Conservation (phyloP, 2,329 filamentous ascomycete genomes). For the Acephala macrosclerotiorum region DNA sequence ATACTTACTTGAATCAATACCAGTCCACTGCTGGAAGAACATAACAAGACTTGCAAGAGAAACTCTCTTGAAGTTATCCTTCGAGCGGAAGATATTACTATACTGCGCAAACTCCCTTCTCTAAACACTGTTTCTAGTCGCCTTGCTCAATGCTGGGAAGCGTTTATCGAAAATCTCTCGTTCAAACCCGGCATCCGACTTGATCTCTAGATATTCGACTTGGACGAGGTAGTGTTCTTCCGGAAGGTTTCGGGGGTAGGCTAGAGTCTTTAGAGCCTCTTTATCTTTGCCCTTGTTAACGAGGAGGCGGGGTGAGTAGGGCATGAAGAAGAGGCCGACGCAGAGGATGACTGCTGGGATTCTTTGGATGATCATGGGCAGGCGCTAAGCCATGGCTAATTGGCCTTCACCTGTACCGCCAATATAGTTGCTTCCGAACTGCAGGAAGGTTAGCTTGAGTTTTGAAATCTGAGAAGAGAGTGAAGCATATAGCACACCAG, state of each 20-base stretch:
- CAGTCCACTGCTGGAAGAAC: constrained; percentile 57
- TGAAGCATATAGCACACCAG: constrained; percentile 46
- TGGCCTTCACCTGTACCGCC: constrained; percentile 53
- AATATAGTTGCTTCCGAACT: constrained; percentile 55
- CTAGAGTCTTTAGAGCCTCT: constrained; percentile 57
- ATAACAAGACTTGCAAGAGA: constrained; percentile 53
- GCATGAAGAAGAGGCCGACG: constrained; percentile 53
- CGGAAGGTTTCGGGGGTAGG: constrained; percentile 47
- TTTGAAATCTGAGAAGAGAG: not conserved
- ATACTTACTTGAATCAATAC: constrained; percentile 47
- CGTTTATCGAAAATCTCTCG: constrained; percentile 50
- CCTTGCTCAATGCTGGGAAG: constrained; percentile 54
- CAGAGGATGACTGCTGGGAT: constrained; percentile 54
- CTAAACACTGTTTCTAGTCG: constrained; percentile 51
- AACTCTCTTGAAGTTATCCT: constrained; percentile 58
- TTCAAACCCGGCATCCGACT: constrained; percentile 54
- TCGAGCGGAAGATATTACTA: constrained; percentile 53
- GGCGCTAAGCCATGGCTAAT: constrained; percentile 51
- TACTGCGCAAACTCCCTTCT: constrained; percentile 58
- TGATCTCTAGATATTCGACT: constrained; percentile 55
- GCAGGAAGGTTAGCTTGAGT: not conserved
- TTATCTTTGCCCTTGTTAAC: constrained; percentile 51
- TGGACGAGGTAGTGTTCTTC: constrained; percentile 49
- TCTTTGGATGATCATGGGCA: constrained; percentile 55
- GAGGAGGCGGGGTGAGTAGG: constrained; percentile 55